Conservation (phyloP, 2,329 filamentous ascomycete genomes). For the Aspergillus oerlinghausenensis region DNA sequence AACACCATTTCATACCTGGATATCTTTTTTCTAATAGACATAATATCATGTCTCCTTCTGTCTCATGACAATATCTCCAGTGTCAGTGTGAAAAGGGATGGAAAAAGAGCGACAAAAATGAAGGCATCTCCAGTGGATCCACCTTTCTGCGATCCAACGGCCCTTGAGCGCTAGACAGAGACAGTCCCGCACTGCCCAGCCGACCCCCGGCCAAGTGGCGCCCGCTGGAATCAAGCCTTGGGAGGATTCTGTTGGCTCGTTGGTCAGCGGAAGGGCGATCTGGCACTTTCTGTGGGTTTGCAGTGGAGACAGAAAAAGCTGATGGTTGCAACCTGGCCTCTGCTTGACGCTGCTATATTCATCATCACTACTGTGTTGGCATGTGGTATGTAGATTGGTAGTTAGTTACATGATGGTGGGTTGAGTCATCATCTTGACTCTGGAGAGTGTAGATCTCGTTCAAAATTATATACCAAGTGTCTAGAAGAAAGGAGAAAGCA, state of each 20-base stretch:
- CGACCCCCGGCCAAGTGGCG: constrained; percentile 15
- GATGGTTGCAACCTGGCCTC: constrained; percentile 7
- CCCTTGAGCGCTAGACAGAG: constrained; percentile 12
- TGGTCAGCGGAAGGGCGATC: constrained; percentile 13
- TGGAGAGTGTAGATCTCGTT: background rate
- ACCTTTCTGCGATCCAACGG: constrained; percentile 19
- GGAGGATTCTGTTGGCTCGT: constrained; percentile 9
- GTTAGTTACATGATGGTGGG: background rate
- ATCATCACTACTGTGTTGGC: background rate
- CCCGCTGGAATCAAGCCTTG: constrained; percentile 18
- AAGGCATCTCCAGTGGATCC: constrained; percentile 9
- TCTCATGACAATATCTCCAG: background rate
- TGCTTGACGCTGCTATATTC: background rate
- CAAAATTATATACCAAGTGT: too few relatives aligned
- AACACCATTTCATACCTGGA: background rate
- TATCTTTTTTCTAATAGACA: background rate
- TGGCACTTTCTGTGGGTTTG: constrained; percentile 15
- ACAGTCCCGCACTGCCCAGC: constrained; percentile 10
- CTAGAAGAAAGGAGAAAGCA: background rate
- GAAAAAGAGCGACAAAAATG: constrained; percentile 7
- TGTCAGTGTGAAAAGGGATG: background rate
- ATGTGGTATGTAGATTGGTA: background rate
- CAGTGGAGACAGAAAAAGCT: constrained; percentile 6
- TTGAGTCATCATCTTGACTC: background rate
- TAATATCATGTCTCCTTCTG: background rate